phyloP scores from a whole-genome alignment of 2,329 filamentous ascomycete species.

The Gaeumannomyces sp. region DNA sequence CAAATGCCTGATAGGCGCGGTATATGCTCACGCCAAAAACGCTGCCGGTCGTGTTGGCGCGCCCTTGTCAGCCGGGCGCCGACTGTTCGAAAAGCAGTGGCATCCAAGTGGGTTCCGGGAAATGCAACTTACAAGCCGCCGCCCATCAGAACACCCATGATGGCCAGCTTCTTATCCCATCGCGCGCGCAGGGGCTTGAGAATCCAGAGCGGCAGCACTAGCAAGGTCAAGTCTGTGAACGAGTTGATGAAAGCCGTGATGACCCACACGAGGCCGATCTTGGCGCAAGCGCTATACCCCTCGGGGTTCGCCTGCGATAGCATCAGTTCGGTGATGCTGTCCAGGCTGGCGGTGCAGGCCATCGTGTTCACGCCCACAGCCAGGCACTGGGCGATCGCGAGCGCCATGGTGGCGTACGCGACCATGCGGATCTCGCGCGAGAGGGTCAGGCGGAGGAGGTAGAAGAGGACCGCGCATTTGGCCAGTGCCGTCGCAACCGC shows the following conservation, averaged over 20 bases:
- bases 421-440: background rate
- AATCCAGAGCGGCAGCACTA: conserved; percentile 5
- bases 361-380: background rate
- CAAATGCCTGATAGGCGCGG: background rate
- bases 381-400: background rate
- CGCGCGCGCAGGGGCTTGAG: background rate
- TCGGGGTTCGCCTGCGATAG: background rate
- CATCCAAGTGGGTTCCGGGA: background rate
- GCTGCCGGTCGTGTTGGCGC: background rate
- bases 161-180: background rate
- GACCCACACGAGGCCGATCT: background rate
- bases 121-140: conserved; percentile 4
- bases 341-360: background rate
- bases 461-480: background rate
- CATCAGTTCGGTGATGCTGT: background rate
- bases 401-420: conserved; percentile 2
- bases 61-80: background rate
- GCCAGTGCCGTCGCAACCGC: background rate
- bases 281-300: background rate
- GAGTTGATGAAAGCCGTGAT: background rate
- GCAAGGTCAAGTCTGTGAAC: background rate
- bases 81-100: background rate
- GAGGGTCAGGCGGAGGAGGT: background rate
- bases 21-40: conserved; percentile 6
- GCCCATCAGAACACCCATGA: background rate